Percentiles rank a stretch among this genome's conserved stretches.
phyloP scores from a whole-genome alignment of 805 yeast genomes.

The Candida cerambycidarum region DNA sequence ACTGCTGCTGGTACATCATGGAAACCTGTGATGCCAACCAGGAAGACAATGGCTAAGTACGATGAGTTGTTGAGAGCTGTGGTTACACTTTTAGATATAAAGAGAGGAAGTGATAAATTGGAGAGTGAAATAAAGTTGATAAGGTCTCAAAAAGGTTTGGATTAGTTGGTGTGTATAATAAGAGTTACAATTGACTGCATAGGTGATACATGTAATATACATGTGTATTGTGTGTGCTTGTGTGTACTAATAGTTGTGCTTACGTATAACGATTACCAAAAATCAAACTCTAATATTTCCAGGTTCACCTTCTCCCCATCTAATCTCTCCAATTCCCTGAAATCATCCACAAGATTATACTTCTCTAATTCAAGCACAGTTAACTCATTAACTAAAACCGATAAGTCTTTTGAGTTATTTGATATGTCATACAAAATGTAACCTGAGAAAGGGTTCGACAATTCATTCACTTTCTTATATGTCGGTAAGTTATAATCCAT shows the following conservation, averaged over 20 bases:
- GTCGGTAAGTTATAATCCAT: constrained; percentile 12
- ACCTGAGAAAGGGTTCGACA: constrained; percentile 11
- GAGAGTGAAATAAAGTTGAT: constrained; percentile 65
- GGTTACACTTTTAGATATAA: constrained; percentile 73
- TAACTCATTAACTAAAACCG: constrained; percentile 6
- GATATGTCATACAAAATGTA: constrained; percentile 12
- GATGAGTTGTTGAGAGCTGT: constrained; percentile 73
- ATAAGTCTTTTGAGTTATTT: constrained; percentile 11
- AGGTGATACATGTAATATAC: too few relatives aligned
- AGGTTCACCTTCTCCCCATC: neutral
- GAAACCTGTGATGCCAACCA: constrained; percentile 88
- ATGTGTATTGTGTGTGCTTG: too few relatives aligned
- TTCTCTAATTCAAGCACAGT: constrained; percentile 3
- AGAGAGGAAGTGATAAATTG: constrained; percentile 82
- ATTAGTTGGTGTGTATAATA: constrained; percentile 10
- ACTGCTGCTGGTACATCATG: constrained; percentile 47
- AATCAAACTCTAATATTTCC: constrained; percentile 6
- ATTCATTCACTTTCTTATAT: constrained; percentile 5
- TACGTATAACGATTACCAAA: too few relatives aligned
- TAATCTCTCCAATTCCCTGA: constrained; percentile 3
- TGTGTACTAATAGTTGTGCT: too few relatives aligned
- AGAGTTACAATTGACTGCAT: too few relatives aligned
- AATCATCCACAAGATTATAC: neutral
- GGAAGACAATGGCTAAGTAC: constrained; percentile 69
- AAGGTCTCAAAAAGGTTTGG: constrained; percentile 41